A percentile compares a stretch with the other conserved stretches of the same genome.
phyloP scores from a whole-genome alignment of 2,329 filamentous ascomycete genomes.

The Biscogniauxia marginata region DNA sequence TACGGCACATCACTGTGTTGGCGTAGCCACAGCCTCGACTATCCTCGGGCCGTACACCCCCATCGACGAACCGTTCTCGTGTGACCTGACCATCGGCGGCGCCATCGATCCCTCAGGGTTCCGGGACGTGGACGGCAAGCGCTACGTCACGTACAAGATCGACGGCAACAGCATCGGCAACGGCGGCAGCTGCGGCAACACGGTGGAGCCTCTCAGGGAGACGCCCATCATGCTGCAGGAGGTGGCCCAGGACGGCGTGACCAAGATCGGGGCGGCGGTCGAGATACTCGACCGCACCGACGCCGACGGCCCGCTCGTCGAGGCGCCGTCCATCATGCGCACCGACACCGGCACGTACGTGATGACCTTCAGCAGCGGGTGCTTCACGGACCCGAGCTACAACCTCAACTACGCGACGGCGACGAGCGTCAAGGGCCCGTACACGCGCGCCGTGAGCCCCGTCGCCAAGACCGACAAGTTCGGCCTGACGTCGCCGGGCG shows the following conservation, averaged over 20 bases:
- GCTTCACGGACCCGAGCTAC: slow-evolving; percentile 53
- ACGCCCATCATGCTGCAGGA: slow-evolving; percentile 60
- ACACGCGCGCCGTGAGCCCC: slow-evolving; percentile 30
- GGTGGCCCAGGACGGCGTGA: slow-evolving; percentile 50
- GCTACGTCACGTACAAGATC: slow-evolving; percentile 64
- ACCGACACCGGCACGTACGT: slow-evolving; percentile 50
- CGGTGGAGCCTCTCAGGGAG: slow-evolving; percentile 36
- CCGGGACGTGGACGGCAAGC: slow-evolving; percentile 49
- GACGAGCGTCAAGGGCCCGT: slow-evolving; percentile 37
- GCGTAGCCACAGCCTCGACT: slow-evolving; percentile 48
- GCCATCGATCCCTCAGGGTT: slow-evolving; percentile 64
- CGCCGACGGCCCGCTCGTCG: slow-evolving; percentile 55
- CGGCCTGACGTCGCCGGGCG: slow-evolving; percentile 41
- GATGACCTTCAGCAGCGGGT: slow-evolving; percentile 62
- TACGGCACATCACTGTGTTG: slow-evolving; percentile 54
- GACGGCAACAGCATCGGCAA: slow-evolving; percentile 57
- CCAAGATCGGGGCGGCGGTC: slow-evolving; percentile 48
- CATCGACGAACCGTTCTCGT: slow-evolving; percentile 47
- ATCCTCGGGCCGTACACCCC: slow-evolving; percentile 54
- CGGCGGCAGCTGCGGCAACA: slow-evolving; percentile 46
- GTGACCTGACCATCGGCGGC: slow-evolving; percentile 52
- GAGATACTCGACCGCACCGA: slow-evolving; percentile 45
- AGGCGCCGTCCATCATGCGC: slow-evolving; percentile 57
- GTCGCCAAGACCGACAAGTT: slow-evolving; percentile 39
- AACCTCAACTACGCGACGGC: slow-evolving; percentile 60